Evolutionary conservation across 345 rosid species (phyloP), one percentile per base, ranked within the genome.

Genomic region (Carallia brachiata): DNA sequence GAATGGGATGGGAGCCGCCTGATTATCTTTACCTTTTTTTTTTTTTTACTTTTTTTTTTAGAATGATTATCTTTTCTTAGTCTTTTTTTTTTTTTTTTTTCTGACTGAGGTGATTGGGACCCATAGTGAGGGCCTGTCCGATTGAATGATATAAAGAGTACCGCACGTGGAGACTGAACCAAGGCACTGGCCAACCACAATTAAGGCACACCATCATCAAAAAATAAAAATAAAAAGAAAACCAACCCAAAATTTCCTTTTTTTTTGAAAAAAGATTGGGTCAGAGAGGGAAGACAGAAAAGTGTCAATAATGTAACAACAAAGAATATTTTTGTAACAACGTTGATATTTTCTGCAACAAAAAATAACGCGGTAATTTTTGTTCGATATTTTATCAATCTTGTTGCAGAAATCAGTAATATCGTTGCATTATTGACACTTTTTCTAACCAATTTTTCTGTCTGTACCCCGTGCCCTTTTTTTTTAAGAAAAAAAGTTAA

Each of bases 161-260:
- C 23, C 87, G 89, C 89, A 87, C 89, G 89, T 87, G 91, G 91
- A 80, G 77, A 83, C 87, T 85, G 87, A 81, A 66, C 67, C 87
- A 77, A 77, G 77, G 71, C 73, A 65, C 83, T 76, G 85, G 70
- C 82, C 78, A 77, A 75, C 84, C 81, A 80, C 78, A 73, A 69
- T 66, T 63, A 70, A 68, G 79, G 3, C 31, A 17, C 18, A 65
- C 56, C 66, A 54, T 32, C 30, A 36, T 55, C 18, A 55, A 30
- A 70, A 23, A 6, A 32, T 32, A 32, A 32, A 32, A 32, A 1
- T 32, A 32, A 32, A 32, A 31, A 30, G n/a, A 62, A 16, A 64
- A 27, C 30, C 4, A 2, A 23, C 3, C 5, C 4, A 36, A 70
- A 66, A 36, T 36, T 40, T 27, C 18, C 31, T 6, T 66, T 63